phyloP scores from a whole-genome alignment of 2,329 filamentous ascomycete genomes.

The Passalora sequoiae region DNA sequence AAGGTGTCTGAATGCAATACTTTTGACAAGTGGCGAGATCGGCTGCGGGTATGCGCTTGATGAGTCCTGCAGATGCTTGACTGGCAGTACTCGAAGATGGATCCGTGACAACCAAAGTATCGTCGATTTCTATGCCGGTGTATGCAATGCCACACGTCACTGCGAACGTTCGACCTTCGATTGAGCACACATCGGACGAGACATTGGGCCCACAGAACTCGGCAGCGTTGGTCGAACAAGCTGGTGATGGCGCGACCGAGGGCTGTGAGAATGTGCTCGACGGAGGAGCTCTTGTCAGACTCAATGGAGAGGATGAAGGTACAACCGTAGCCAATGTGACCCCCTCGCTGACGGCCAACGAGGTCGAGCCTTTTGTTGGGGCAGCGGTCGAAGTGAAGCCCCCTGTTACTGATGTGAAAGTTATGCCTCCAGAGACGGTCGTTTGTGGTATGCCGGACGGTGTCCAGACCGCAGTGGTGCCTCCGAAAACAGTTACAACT shows the following conservation, averaged over 20 bases:
- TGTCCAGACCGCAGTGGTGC: background rate
- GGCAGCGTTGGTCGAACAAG: slow-evolving; percentile 1
- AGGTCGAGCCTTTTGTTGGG: background rate
- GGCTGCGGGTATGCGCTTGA: slow-evolving; percentile 11
- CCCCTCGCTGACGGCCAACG: background rate
- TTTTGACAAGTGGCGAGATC: slow-evolving; percentile 18
- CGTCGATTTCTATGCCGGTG: background rate
- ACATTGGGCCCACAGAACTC: background rate
- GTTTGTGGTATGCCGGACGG: background rate
- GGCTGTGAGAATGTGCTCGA: background rate
- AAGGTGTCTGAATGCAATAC: slow-evolving; percentile 23
- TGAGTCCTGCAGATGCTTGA: background rate
- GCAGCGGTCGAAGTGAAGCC: slow-evolving; percentile 1
- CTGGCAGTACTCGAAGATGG: background rate
- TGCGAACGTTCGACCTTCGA: background rate
- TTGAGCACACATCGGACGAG: background rate
- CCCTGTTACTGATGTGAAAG: background rate
- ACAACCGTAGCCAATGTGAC: background rate
- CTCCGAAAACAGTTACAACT: background rate
- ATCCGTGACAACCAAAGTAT: background rate
- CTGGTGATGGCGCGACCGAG: background rate
- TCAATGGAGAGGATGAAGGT: background rate
- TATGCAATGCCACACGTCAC: slow-evolving; percentile 3
- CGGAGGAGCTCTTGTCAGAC: too few species aligned
- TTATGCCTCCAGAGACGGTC: background rate